phyloP scores from a whole-genome alignment of 140 eudicot species.

The Ambrosia hybrid region DNA sequence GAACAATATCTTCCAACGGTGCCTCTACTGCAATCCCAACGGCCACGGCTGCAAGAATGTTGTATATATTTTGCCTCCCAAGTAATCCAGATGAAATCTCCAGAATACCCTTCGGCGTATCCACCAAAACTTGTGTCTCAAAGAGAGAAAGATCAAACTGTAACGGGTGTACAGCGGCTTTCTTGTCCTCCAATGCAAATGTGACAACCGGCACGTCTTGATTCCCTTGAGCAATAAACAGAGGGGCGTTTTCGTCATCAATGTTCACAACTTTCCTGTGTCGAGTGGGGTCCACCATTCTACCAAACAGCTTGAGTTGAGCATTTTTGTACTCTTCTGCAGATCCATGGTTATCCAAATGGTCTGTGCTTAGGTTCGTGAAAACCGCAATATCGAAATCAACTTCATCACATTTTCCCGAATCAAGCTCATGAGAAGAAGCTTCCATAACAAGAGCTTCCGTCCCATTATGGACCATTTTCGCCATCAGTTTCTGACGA shows the following conservation, averaged over 20 bases:
- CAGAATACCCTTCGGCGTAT: constrained; percentile 90
- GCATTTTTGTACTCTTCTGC: constrained; percentile 74
- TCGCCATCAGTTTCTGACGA: constrained; percentile 87
- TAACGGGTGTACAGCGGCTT: constrained; percentile 85
- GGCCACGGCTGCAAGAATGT: constrained; percentile 91
- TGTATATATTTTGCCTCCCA: constrained; percentile 86
- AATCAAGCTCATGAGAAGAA: constrained; percentile 65
- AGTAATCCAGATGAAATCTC: constrained; percentile 95
- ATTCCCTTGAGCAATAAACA: constrained; percentile 76
- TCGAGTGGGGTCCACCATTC: constrained; percentile 89
- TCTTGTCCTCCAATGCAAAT: constrained; percentile 80
- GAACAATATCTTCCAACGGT: constrained; percentile 92
- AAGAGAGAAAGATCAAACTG: constrained; percentile 87
- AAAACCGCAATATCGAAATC: constrained; percentile 93
- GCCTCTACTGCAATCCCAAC: constrained; percentile 99
- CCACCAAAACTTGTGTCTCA: constrained; percentile 96
- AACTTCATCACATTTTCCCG: constrained; percentile 81
- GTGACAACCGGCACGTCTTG: constrained; percentile 89
- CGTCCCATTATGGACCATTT: constrained; percentile 91
- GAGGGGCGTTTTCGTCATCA: constrained; percentile 81
- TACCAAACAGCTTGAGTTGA: constrained; percentile 60
- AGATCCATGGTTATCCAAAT: constrained; percentile 57
- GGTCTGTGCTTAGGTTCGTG: constrained; percentile 64
- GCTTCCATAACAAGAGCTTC: constrained; percentile 96
- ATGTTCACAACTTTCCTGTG: constrained; percentile 91